A percentile compares a stretch with the other conserved stretches of the same genome.
Evolutionary conservation across 306 rosid genomes (phyloP).

Genomic region (Clitoria ternatea): DNA sequence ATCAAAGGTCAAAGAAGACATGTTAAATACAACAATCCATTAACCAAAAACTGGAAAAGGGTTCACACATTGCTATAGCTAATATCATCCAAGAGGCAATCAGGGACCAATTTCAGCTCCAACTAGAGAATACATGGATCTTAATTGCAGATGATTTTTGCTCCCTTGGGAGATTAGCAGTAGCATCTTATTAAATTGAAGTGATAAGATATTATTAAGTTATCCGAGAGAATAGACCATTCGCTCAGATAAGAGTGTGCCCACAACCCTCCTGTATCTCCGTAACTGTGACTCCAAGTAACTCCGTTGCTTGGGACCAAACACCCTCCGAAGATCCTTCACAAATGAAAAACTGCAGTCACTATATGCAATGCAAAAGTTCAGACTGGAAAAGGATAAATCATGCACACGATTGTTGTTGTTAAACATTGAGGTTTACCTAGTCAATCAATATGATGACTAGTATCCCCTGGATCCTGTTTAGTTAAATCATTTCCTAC

Average conservation of each 20-base stretch:
- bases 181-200: conserved; percentile 15
- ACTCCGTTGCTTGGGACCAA: conserved; percentile 32
- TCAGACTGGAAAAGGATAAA: conserved; percentile 11
- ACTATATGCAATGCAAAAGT: conserved; percentile 13
- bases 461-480: not conserved
- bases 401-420: not conserved
- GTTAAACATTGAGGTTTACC: not conserved
- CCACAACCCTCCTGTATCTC: conserved; percentile 63
- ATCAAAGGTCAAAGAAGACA: not conserved
- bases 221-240: conserved; percentile 52
- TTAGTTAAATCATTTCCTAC: not conserved
- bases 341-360: conserved; percentile 15
- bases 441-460: not conserved
- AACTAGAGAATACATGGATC: not conserved
- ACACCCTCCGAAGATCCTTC: conserved; percentile 57
- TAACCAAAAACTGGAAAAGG: not conserved
- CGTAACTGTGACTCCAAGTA: conserved; percentile 66
- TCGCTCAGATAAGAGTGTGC: conserved; percentile 60
- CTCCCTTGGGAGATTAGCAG: not conserved
- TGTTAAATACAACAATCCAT: not conserved
- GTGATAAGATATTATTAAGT: conserved; percentile 21
- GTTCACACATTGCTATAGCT: conserved; percentile 9
- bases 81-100: conserved; percentile 1
- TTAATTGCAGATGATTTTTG: not conserved
- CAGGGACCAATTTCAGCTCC: conserved; percentile 16